phyloP scores from a whole-genome alignment of 1,284 basidiomycete species.

The Cystobasidium slooffiae region DNA sequence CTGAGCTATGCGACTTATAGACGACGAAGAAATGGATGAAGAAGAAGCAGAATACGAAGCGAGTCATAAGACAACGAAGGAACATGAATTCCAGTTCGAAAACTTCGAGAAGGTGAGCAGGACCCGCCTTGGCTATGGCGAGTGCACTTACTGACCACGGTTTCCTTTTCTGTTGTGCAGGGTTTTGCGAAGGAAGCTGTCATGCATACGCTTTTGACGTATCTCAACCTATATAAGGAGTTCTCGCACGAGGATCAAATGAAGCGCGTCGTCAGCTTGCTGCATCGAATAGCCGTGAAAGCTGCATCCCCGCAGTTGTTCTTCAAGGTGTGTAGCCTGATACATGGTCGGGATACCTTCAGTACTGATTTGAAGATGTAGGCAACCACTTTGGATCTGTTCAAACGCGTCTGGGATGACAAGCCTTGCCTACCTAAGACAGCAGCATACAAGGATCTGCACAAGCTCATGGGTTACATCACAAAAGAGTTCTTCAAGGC shows the following conservation, averaged over 20 bases:
- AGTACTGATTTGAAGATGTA: conserved; percentile 54
- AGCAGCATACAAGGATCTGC: conserved; percentile 77
- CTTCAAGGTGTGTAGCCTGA: conserved; percentile 69
- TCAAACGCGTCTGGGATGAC: conserved; percentile 78
- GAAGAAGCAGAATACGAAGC: conserved; percentile 57
- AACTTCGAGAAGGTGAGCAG: conserved; percentile 77
- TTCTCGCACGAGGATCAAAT: conserved; percentile 78
- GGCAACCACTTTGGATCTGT: conserved; percentile 83
- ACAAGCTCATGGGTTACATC: conserved; percentile 79
- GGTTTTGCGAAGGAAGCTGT: conserved; percentile 84
- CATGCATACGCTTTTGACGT: conserved; percentile 76
- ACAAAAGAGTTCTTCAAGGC: conserved; percentile 90
- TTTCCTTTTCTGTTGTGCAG: conserved; percentile 58
- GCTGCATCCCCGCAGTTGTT: conserved; percentile 88
- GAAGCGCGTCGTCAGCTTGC: conserved; percentile 79
- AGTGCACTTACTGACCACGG: too few relatives aligned
- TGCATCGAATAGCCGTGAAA: conserved; percentile 85
- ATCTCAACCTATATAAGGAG: conserved; percentile 78
- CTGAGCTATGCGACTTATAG: conserved; percentile 42
- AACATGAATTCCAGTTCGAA: conserved; percentile 87
- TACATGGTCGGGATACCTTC: not conserved
- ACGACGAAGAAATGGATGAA: conserved; percentile 58
- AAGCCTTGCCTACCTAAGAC: conserved; percentile 74
- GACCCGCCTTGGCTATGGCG: not conserved
- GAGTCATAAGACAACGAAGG: conserved; percentile 58